Evolutionary conservation across 805 yeast species (phyloP).

Genomic region (Millerago galiae): DNA sequence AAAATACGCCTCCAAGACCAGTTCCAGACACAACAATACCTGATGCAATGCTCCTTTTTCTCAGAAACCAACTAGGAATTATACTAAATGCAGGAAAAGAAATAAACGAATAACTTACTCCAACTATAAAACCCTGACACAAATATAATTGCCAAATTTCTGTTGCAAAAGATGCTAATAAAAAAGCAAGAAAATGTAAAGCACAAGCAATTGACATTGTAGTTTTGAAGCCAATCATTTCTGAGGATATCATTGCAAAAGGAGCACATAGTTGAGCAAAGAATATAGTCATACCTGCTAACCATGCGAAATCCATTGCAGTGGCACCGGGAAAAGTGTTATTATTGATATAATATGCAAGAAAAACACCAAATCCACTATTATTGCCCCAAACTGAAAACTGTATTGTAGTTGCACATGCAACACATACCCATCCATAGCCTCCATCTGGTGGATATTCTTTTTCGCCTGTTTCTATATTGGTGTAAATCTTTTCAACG

Average conservation of each 20-base stretch:
- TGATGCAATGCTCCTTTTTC: conserved; percentile 48
- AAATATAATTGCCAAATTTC: conserved; percentile 59
- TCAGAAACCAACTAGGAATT: conserved; percentile 66
- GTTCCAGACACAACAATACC: conserved; percentile 45
- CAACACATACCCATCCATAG: conserved; percentile 58
- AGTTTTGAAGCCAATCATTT: conserved; percentile 42
- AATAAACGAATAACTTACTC: conserved; percentile 44
- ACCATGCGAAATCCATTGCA: conserved; percentile 53
- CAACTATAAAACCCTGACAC: conserved; percentile 62
- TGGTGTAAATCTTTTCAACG: conserved; percentile 29
- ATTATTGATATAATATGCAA: conserved; percentile 48
- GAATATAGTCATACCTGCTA: conserved; percentile 59
- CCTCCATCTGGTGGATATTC: conserved; percentile 57
- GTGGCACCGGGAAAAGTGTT: conserved; percentile 48
- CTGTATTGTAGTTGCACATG: conserved; percentile 44
- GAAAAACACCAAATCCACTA: conserved; percentile 48
- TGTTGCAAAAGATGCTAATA: conserved; percentile 55
- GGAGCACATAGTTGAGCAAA: conserved; percentile 58
- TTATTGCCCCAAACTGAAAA: conserved; percentile 72
- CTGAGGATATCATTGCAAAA: conserved; percentile 39
- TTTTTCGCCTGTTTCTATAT: conserved; percentile 27
- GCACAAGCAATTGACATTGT: conserved; percentile 44
- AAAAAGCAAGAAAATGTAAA: conserved; percentile 45
- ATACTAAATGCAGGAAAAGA: conserved; percentile 54
- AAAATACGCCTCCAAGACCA: conserved; percentile 46